Conservation (phyloP, 139 green algal genomes). For the Ettlia oleoabundans region DNA sequence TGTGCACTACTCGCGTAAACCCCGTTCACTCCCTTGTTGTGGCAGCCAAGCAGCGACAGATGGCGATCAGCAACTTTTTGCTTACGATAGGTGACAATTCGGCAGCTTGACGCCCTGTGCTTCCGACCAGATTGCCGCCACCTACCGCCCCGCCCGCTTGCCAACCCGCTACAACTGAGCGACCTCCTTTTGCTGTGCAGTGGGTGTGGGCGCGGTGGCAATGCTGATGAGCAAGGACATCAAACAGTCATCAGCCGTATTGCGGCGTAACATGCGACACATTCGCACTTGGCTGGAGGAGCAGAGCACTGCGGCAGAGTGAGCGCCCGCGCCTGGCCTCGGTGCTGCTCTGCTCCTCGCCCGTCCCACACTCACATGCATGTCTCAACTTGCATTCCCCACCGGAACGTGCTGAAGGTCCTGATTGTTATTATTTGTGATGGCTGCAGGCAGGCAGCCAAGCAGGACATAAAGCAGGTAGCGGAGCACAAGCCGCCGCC, state of each 20-base stretch:
- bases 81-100: slow-evolving; percentile 48
- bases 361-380: too few relatives aligned
- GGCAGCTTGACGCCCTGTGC: too few relatives aligned
- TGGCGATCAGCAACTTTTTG: slow-evolving; percentile 51
- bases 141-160: too few relatives aligned
- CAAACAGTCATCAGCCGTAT: slow-evolving; percentile 39
- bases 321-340: slow-evolving; percentile 6
- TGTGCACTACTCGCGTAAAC: too few relatives aligned
- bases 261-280: slow-evolving; percentile 55
- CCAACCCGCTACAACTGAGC: too few relatives aligned
- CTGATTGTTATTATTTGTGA: too few relatives aligned
- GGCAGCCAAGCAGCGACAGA: too few relatives aligned
- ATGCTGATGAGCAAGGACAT: slow-evolving; percentile 62
- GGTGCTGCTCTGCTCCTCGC: too few relatives aligned
- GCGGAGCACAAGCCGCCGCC: slow-evolving; percentile 20
- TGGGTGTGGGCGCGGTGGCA: slow-evolving; percentile 53
- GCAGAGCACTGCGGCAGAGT: slow-evolving; percentile 54
- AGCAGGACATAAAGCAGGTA: slow-evolving; percentile 48
- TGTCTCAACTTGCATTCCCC: too few relatives aligned
- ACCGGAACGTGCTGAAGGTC: too few relatives aligned
- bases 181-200: slow-evolving; percentile 25
- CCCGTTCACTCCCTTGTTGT: too few relatives aligned
- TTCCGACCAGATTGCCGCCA: too few relatives aligned
- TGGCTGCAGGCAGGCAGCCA: slow-evolving; percentile 29
- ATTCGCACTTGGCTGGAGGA: slow-evolving; percentile 61